Evolutionary conservation across 2,329 filamentous ascomycete species (phyloP).

Genomic region (Hyphodiscus sp.): DNA sequence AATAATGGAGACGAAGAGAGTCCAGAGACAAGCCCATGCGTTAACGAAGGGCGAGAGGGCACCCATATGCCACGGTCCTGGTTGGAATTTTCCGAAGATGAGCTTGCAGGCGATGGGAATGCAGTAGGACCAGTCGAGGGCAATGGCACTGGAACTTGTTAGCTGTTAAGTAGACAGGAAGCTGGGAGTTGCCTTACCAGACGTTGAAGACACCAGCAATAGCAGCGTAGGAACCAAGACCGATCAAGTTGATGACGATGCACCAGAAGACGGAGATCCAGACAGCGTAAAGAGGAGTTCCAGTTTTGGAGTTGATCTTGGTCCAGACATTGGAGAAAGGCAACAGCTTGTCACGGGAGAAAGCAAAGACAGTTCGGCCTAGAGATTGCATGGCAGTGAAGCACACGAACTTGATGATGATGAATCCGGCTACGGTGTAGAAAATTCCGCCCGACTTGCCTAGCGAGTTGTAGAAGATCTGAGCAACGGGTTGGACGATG

Average conservation of each 20-base stretch:
- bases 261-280: constrained; percentile 50
- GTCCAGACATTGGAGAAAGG: constrained; percentile 52
- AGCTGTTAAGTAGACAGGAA: not conserved
- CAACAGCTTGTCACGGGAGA: constrained; percentile 51
- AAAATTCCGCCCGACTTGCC: constrained; percentile 42
- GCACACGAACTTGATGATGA: constrained; percentile 53
- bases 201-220: constrained; percentile 48
- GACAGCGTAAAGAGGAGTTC: constrained; percentile 54
- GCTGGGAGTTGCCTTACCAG: constrained; percentile 20
- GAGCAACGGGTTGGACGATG: constrained; percentile 47
- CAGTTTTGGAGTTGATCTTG: constrained; percentile 44
- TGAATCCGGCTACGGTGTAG: constrained; percentile 49
- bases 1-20: constrained; percentile 45
- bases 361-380: constrained; percentile 47
- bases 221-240: constrained; percentile 47
- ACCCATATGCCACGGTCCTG: constrained; percentile 47
- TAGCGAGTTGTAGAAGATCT: constrained; percentile 52
- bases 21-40: constrained; percentile 44
- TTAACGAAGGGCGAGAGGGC: constrained; percentile 37
- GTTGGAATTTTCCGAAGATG: constrained; percentile 40
- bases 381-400: constrained; percentile 48
- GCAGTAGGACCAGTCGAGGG: constrained; percentile 49
- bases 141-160: constrained; percentile 36
- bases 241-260: constrained; percentile 52
- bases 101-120: constrained; percentile 51